Conservation (phyloP, 371 early-diverging fungal species). For the Mucor sp. region DNA sequence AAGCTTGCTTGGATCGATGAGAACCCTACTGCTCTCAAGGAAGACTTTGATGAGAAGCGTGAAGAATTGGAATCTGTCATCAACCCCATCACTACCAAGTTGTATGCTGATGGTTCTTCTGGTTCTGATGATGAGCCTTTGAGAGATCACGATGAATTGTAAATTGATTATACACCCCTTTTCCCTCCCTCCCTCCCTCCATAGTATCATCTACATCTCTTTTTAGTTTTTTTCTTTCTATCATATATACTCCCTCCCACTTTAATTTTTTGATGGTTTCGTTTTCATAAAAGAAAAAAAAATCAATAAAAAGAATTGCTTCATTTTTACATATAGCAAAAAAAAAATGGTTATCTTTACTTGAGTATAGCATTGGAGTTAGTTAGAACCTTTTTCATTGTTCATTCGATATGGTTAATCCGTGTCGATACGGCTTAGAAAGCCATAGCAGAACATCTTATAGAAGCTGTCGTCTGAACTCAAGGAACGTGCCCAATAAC, state of each 20-base stretch:
- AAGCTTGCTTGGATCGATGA: slow-evolving; percentile 87
- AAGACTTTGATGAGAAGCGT: slow-evolving; percentile 82
- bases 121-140: slow-evolving; percentile 66
- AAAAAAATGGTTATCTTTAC: neutral
- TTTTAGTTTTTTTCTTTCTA: neutral
- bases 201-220: slow-evolving; percentile 8
- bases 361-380: too few relatives aligned
- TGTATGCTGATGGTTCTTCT: slow-evolving; percentile 67
- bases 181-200: neutral
- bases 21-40: slow-evolving; percentile 67
- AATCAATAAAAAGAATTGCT: slow-evolving; percentile 3
- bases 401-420: too few relatives aligned
- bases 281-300: slow-evolving; percentile 7
- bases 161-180: slow-evolving; percentile 30
- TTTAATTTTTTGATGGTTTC: slow-evolving; percentile 12
- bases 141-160: slow-evolving; percentile 77
- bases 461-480: too few relatives aligned
- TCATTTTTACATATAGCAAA: neutral
- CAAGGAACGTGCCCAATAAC: too few relatives aligned
- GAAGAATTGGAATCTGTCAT: slow-evolving; percentile 83
- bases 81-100: slow-evolving; percentile 86
- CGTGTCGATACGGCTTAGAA: too few relatives aligned
- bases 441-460: too few relatives aligned
- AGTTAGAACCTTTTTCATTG: too few relatives aligned
- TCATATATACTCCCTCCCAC: slow-evolving; percentile 13